These are phyloP conservation scores for Punica granatum DNA, from an alignment of 345 rosid genomes.

Conservation along the genomic window DNA sequence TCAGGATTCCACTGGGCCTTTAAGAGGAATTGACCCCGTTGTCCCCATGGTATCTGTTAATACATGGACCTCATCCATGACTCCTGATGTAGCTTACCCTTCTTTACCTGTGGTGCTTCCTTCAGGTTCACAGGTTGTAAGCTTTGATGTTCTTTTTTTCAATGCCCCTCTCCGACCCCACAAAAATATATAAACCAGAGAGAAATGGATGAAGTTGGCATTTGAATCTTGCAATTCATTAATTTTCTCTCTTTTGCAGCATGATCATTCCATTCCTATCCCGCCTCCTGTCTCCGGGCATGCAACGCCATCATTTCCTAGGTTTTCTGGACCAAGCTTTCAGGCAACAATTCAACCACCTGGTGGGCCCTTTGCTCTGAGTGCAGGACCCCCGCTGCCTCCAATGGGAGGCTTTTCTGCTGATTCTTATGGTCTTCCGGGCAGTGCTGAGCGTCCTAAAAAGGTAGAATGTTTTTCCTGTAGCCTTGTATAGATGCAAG, in stretches of 20 bases:
- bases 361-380: constrained; percentile 42
- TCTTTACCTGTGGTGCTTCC: constrained; percentile 44
- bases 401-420: constrained; percentile 54
- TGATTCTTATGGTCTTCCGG: constrained; percentile 63
- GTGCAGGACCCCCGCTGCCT: constrained; percentile 51
- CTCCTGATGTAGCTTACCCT: constrained; percentile 48
- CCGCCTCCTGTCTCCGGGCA: constrained; percentile 57
- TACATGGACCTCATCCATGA: constrained; percentile 54
- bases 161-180: not conserved
- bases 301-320: constrained; percentile 53
- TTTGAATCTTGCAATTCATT: constrained; percentile 4
- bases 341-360: constrained; percentile 48
- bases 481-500: constrained; percentile 2
- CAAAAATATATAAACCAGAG: not conserved
- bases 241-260: constrained; percentile 38
- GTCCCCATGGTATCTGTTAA: constrained; percentile 26
- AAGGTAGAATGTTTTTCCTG: constrained; percentile 39
- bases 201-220: not conserved
- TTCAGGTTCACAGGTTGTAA: constrained; percentile 52
- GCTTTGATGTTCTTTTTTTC: constrained; percentile 1
- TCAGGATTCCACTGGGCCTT: constrained; percentile 32
- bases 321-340: constrained; percentile 56
- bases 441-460: constrained; percentile 68
- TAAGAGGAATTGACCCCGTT: constrained; percentile 27
- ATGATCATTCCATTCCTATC: constrained; percentile 42